Conservation (phyloP, 495 filamentous ascomycete species). For the Parathielavia appendiculata region DNA sequence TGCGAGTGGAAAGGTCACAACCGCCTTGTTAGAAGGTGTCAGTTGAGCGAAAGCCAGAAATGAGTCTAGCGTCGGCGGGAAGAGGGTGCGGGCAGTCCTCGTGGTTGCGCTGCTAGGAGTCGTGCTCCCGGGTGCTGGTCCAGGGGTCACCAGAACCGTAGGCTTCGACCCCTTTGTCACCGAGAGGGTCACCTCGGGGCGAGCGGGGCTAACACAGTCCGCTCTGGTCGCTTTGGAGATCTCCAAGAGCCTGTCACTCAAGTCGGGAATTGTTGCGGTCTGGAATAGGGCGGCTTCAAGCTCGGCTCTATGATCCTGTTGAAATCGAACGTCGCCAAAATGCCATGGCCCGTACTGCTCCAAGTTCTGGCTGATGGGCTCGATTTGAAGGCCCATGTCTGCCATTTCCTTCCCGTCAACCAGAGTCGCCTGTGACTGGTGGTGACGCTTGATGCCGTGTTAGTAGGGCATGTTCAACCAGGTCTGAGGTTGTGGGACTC, state of each 20-base stretch:
- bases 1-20: conserved; percentile 21
- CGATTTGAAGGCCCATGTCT: conserved; percentile 29
- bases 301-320: conserved; percentile 14
- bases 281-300: conserved; percentile 24
- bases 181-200: conserved; percentile 4
- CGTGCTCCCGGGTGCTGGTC: background rate
- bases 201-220: conserved; percentile 1
- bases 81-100: background rate
- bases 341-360: conserved; percentile 33
- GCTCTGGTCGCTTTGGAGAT: conserved; percentile 15
- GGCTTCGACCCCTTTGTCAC: conserved; percentile 3
- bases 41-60: conserved; percentile 16
- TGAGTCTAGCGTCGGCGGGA: background rate
- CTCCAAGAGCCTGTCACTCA: conserved; percentile 20
- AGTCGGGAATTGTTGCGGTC: conserved; percentile 17
- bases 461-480: conserved; percentile 21
- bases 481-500: background rate
- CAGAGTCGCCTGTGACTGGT: conserved; percentile 4
- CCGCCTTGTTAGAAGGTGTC: conserved; percentile 16
- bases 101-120: background rate
- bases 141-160: background rate
- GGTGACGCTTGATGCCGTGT: conserved; percentile 4
- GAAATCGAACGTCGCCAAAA: conserved; percentile 20
- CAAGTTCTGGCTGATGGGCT: conserved; percentile 24
- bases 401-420: background rate